A percentile compares a stretch with the other conserved stretches of the same genome.
These are phyloP conservation scores for Beauveria sp. DNA, from an alignment of 2,329 filamentous ascomycete genomes.

Conservation along the genomic window DNA sequence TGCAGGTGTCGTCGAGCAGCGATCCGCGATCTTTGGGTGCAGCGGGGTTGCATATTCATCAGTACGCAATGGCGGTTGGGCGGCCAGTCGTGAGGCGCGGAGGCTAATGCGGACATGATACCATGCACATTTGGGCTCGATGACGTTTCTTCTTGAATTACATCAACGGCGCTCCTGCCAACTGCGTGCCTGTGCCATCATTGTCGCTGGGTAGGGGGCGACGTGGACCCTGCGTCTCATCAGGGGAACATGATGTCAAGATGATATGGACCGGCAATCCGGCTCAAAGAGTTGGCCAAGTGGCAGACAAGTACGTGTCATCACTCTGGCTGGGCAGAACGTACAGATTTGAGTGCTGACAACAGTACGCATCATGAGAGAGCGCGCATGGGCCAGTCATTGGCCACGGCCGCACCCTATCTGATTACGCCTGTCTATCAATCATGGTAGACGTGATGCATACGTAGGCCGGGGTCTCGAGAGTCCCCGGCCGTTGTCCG, in stretches of 20 bases:
- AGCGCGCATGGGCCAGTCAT: too few species aligned
- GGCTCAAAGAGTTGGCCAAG: too few species aligned
- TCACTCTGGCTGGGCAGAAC: not conserved
- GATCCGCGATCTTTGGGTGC: not conserved
- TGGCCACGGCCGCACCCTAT: too few species aligned
- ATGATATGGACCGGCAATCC: not conserved
- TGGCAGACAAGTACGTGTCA: not conserved
- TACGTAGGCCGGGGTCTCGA: too few species aligned
- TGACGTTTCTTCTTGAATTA: not conserved
- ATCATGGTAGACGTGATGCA: too few species aligned
- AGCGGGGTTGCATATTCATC: not conserved
- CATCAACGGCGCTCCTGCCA: not conserved
- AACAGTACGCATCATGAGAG: too few species aligned
- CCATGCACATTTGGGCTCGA: not conserved
- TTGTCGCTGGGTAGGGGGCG: not conserved
- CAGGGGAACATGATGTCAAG: not conserved
- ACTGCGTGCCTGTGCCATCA: not conserved
- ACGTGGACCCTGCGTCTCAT: not conserved
- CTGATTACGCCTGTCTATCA: too few species aligned
- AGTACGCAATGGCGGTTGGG: not conserved
- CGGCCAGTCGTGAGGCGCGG: not conserved
- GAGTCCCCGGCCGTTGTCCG: not conserved
- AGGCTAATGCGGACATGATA: not conserved
- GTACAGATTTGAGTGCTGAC: too few species aligned
- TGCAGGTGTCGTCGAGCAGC: not conserved